A percentile compares a stretch with the other conserved stretches of the same genome.
Conservation (phyloP, 345 rosid species). For the Cardamine occulta region DNA sequence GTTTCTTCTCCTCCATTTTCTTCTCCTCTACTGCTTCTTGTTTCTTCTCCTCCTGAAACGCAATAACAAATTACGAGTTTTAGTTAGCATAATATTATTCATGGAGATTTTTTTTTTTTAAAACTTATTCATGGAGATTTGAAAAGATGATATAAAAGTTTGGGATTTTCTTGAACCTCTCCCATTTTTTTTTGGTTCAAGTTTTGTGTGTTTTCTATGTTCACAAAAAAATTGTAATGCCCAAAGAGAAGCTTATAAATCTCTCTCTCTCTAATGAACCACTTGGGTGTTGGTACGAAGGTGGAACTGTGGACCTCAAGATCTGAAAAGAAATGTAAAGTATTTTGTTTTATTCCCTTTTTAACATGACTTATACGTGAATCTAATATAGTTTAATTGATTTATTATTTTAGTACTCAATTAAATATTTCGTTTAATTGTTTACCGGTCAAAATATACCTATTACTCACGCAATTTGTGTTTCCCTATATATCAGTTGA, state of each 20-base stretch:
- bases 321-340: constrained; percentile 41
- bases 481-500: constrained; percentile 11
- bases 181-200: constrained; percentile 31
- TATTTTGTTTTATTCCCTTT: constrained; percentile 35
- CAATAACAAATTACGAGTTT: background rate
- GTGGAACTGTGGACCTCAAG: constrained; percentile 49
- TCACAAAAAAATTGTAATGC: constrained; percentile 22
- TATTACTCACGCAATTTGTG: constrained; percentile 33
- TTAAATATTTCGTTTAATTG: constrained; percentile 2
- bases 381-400: background rate
- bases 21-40: constrained; percentile 43
- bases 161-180: constrained; percentile 47
- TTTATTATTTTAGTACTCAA: constrained; percentile 5
- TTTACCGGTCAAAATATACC: constrained; percentile 30
- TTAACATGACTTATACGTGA: constrained; percentile 43
- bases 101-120: constrained; percentile 41
- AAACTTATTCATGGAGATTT: constrained; percentile 34
- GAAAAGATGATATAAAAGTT: constrained; percentile 36
- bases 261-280: constrained; percentile 35
- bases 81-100: background rate
- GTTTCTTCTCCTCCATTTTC: constrained; percentile 70
- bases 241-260: constrained; percentile 43
- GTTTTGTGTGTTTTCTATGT: constrained; percentile 41
- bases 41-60: constrained; percentile 43
- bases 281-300: constrained; percentile 44